Base-by-base conservation (phyloP, 208 protist genomes). In the Leishmania aethiopica region DNA sequence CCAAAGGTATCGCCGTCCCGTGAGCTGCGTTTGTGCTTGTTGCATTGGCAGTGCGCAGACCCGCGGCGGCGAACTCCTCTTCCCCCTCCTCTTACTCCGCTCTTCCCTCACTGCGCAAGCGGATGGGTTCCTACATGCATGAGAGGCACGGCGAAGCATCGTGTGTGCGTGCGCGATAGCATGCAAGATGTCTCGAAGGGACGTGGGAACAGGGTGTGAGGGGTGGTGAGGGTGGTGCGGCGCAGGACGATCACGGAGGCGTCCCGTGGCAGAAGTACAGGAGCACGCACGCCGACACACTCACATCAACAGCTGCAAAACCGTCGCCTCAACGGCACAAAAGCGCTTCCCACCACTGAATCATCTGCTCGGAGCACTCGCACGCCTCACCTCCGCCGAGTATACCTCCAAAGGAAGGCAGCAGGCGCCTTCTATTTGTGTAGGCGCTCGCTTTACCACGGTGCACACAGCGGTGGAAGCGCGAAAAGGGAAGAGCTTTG, bases 1-100 rank as follows among this genome's bases (percentile, higher is more conserved):
- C 92, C 11, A 92, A 92, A 42, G 91, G 91, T 32, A 79, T 91
- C 32, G 88, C 85, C 6, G 70, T 88, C 22, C 60, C 57, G 35
- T 89, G 72, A 85, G 40, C 57, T 37, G 53, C 11, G 47, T 11
- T 51, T 55, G 19, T 35, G 28, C 17, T 60, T 37, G 76, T 13
- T 25, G 60, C 6, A 19, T 32, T 73, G 69, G 25, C 4, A 3
- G 69, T 73, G 45, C 69, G 8, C 22, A 47, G 32, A 28, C 22
- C 13, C 17, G 40, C 66, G 13, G 66, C 37, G 19, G 25, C 19
- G 5, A 51, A 73, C 42, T n/a, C 11, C 2, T 53, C 11, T 4
- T 2, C 37, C 25, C 7, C 6, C 4, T 32, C 19, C 42, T 47
- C 69, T 53, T 35, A 51, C 25, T 32, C 69, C 3, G n/a, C 11